Evolutionary conservation across 225 moss, liverwort and hornwort species (phyloP), one percentile per base, ranked within the genome.

Genomic region (Sphagnum tenellum): DNA sequence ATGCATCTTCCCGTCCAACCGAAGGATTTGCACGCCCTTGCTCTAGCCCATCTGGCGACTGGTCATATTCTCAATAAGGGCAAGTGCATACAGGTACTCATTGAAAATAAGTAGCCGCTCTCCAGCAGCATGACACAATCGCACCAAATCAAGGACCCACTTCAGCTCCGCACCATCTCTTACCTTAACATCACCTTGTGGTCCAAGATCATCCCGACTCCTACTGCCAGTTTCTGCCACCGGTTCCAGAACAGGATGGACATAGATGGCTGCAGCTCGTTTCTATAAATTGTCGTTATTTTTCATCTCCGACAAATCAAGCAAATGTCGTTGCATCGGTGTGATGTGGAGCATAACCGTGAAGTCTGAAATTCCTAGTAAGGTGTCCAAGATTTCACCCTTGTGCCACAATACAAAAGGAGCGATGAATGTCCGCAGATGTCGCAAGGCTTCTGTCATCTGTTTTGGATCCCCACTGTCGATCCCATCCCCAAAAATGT

Each of bases 81-180:
- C 48, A 60, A 98, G 57, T 5, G 96, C 73, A 60, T 76, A 75
- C 0, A 92, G 71, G 59, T 86, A 86, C 56, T 88, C 70, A 57
- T 89, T 82, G 67, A 98, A 98, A 50, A 98, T 80, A 53, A 92
- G 72, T 45, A 98, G 65, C 74, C 90, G 90, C 74, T 98, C 96
- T 45, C 69, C 48, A 0, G 64, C 77, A 44, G 59, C 73, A 44
- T 67, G 50, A 69, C 96, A 89, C 45, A 78, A 12, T 12, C 76
- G 71, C 55, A 86, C 59, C 52, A 98, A 64, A 47, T 86, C 78
- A 14, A 88, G 57, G 3, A 98, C 73, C 74, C 92, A 98, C 14
- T 72, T 59, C 3, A 92, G 70, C 70, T 98, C 92, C 46, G 52
- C 85, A n/a, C 96, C 96, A 55, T 78, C 64, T 46, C 45, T 80